Base-by-base conservation (phyloP, 176 grass and related monocot species). In the Hsuehochloa calcarea region DNA sequence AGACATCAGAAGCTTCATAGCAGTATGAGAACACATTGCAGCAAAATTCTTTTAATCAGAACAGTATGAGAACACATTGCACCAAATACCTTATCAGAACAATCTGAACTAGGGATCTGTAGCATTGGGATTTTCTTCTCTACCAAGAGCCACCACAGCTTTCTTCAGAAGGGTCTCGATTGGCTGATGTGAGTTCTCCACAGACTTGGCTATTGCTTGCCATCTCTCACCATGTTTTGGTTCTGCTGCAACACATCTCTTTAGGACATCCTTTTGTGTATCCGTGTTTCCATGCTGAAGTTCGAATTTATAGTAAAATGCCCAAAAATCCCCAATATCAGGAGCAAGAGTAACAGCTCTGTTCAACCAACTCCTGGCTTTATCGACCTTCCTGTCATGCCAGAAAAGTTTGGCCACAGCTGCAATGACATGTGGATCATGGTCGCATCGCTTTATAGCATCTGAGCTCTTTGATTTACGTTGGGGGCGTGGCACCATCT, bases 351-450 rank as follows among this genome's bases (percentile, higher is more conserved):
- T 92, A 86, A 97, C 92, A 74, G 95, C 95, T 71, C 92, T 92
- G 65, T 97, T 94, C 78, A 94, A 91, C 90, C 90, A 97, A 77
- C 37, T 89, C 81, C 95, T 91, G n/a, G 92, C 92, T 83, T 92
- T 97, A n/a, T 92, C 95, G 2, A 92, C 92, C 88, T 94, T 97
- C 70, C 95, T 91, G 51, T 97, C 95, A 68, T 87, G 74, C 92
- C 95, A 94, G 86, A 94, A 97, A 61, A 97, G 86, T 69, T 92
- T 97, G 12, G 95, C 88, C n/a, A 97, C 92, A 49, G 92, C 90
- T 61, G 88, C 88, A 81, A 94, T 83, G 37, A 97, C 95, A 92
- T 94, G 86, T 9, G 95, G 92, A 85, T 97, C 92, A 63, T 94
- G 86, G 68, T 92, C 87, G 23, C 88, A 94, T 29, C 86, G 78